phyloP scores from a whole-genome alignment of 257 asterid species.

The Solanum stenotomum region DNA sequence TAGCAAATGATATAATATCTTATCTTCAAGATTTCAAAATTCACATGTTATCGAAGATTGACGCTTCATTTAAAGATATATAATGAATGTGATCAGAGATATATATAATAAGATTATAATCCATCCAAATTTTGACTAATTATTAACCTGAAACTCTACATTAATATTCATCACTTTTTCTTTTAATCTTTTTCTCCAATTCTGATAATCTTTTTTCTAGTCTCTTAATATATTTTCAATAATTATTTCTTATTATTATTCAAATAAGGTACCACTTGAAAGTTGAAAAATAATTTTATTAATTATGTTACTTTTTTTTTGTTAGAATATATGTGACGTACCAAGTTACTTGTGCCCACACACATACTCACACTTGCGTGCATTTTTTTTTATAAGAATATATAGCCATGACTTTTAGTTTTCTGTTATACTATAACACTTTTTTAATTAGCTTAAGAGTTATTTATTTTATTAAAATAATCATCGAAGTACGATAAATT shows the following conservation, averaged over 20 bases:
- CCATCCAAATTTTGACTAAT: rapidly evolving
- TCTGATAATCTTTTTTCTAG: background rate
- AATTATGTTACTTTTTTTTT: background rate
- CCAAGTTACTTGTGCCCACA: background rate
- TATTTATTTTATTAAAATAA: background rate
- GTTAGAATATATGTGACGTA: background rate
- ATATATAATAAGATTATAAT: too few species aligned
- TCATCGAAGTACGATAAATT: background rate
- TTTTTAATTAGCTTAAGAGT: background rate
- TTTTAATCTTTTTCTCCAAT: background rate
- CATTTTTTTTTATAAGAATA: background rate
- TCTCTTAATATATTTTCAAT: background rate
- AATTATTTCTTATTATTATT: background rate
- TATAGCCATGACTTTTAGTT: background rate
- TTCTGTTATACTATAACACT: background rate
- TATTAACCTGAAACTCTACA: too few species aligned
- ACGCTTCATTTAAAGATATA: too few species aligned
- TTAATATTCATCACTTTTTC: too few species aligned
- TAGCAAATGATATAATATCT: background rate
- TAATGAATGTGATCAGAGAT: too few species aligned
- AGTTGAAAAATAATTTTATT: background rate
- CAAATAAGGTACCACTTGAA: background rate
- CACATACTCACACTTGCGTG: background rate
- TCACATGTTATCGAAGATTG: background rate
- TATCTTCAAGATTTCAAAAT: too few species aligned